Evolutionary conservation across 2,329 filamentous ascomycete species (phyloP).

Genomic region (Coleophoma cylindrospora): DNA sequence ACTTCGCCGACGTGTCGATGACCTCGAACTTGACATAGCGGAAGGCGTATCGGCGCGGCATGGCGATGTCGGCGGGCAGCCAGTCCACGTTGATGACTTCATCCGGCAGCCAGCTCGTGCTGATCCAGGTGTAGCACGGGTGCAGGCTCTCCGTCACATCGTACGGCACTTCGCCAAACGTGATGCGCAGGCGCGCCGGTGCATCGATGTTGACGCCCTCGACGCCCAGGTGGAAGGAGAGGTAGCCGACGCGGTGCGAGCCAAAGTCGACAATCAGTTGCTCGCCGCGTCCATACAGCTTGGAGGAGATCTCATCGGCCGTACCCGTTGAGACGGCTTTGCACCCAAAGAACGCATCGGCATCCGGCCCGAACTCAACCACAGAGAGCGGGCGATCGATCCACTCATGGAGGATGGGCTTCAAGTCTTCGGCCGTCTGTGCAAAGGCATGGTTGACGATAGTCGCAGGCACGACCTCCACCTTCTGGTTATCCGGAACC

Average conservation of each 20-base stretch:
- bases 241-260: slow-evolving; percentile 27
- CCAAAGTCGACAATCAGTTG: slow-evolving; percentile 29
- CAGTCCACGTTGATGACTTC: slow-evolving; percentile 30
- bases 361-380: slow-evolving; percentile 17
- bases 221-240: slow-evolving; percentile 24
- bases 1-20: slow-evolving; percentile 29
- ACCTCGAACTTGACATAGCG: slow-evolving; percentile 29
- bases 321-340: slow-evolving; percentile 10
- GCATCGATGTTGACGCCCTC: slow-evolving; percentile 29
- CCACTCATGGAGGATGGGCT: slow-evolving; percentile 8
- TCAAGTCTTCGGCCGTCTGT: slow-evolving; percentile 7
- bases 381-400: slow-evolving; percentile 11
- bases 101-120: slow-evolving; percentile 31
- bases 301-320: slow-evolving; percentile 7
- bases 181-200: slow-evolving; percentile 28
- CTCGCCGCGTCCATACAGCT: slow-evolving; percentile 21
- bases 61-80: slow-evolving; percentile 23
- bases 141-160: slow-evolving; percentile 31
- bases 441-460: slow-evolving; percentile 9
- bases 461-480: slow-evolving; percentile 7
- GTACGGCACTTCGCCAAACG: slow-evolving; percentile 30
- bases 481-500: slow-evolving; percentile 12
- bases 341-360: slow-evolving; percentile 15
- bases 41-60: slow-evolving; percentile 29
- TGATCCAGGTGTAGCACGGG: slow-evolving; percentile 31